A percentile compares a stretch with the other conserved stretches of the same genome.
Conservation (phyloP, 371 early-diverging fungal genomes). For the Mucor saturninus region DNA sequence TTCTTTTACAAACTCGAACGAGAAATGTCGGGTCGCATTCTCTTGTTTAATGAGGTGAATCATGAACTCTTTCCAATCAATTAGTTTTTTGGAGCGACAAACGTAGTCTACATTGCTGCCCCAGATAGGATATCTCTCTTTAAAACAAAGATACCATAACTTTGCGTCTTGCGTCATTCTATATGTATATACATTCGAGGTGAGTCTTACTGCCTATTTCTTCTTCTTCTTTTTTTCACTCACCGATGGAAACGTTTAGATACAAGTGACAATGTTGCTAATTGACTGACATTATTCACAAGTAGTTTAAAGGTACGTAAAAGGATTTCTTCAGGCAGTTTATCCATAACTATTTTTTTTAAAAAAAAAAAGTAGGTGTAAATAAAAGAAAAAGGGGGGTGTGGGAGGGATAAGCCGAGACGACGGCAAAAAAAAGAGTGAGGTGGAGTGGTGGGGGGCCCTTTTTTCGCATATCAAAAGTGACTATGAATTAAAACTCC, state of each 20-base stretch:
- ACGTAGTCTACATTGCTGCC: constrained; percentile 25
- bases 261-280: neutral
- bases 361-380: neutral
- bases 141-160: constrained; percentile 34
- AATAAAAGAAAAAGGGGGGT: constrained; percentile 3
- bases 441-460: too few relatives aligned
- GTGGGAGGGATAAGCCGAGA: neutral
- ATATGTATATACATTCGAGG: neutral
- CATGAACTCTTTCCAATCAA: constrained; percentile 38
- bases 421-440: too few relatives aligned
- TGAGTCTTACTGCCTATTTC: neutral
- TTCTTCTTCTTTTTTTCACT: neutral
- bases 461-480: too few relatives aligned
- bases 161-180: constrained; percentile 31
- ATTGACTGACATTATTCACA: constrained; percentile 8
- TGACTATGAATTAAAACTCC: too few relatives aligned
- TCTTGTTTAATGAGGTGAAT: constrained; percentile 32
- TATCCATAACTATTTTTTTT: constrained; percentile 21
- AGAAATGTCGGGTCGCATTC: constrained; percentile 18
- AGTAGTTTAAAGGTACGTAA: constrained; percentile 23
- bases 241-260: constrained; percentile 15
- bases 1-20: constrained; percentile 32
- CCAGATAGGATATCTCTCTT: constrained; percentile 28
- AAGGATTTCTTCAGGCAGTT: constrained; percentile 36
- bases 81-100: constrained; percentile 9